A percentile compares a stretch with the other conserved stretches of the same genome.
Conservation (phyloP, 352 stramenopile genomes). For the Pythium scleroteichum region DNA sequence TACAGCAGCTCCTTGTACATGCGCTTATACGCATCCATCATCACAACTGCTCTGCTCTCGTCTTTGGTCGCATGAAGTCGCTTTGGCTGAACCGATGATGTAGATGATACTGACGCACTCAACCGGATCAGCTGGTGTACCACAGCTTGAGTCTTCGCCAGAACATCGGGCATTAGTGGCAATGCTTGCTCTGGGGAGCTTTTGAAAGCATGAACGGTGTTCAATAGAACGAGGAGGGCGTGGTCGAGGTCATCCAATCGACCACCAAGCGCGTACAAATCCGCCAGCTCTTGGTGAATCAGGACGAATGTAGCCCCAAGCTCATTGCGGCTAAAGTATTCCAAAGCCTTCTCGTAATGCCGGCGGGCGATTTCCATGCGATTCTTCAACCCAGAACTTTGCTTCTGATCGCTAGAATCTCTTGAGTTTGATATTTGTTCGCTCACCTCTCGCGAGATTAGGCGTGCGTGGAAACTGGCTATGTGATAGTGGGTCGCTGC, state of each 20-base stretch:
- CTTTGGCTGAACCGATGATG: not conserved
- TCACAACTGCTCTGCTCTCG: slow-evolving; percentile 31
- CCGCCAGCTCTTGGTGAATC: slow-evolving; percentile 80
- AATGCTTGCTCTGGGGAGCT: slow-evolving; percentile 36
- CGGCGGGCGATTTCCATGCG: slow-evolving; percentile 82
- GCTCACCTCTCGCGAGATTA: slow-evolving; percentile 44
- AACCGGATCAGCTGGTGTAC: slow-evolving; percentile 70
- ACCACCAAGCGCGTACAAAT: slow-evolving; percentile 68
- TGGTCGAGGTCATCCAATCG: slow-evolving; percentile 77
- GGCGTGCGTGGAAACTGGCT: slow-evolving; percentile 70
- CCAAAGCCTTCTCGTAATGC: slow-evolving; percentile 82
- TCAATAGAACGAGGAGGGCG: slow-evolving; percentile 72
- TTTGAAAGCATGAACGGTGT: slow-evolving; percentile 70
- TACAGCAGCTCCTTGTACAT: slow-evolving; percentile 89
- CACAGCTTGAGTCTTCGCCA: slow-evolving; percentile 56
- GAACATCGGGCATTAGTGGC: slow-evolving; percentile 39
- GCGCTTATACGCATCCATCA: slow-evolving; percentile 74
- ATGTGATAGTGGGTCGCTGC: slow-evolving; percentile 87
- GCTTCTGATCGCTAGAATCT: slow-evolving; percentile 6
- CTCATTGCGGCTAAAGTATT: slow-evolving; percentile 73
- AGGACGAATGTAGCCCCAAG: slow-evolving; percentile 79
- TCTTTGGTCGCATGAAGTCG: slow-evolving; percentile 4
- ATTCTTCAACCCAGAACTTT: slow-evolving; percentile 39
- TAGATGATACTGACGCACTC: slow-evolving; percentile 17
- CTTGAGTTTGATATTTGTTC: slow-evolving; percentile 11